Percentiles rank a stretch among this genome's conserved stretches.
Evolutionary conservation across 352 stramenopile species (phyloP).

Genomic region (Globisporangium emineosum): DNA sequence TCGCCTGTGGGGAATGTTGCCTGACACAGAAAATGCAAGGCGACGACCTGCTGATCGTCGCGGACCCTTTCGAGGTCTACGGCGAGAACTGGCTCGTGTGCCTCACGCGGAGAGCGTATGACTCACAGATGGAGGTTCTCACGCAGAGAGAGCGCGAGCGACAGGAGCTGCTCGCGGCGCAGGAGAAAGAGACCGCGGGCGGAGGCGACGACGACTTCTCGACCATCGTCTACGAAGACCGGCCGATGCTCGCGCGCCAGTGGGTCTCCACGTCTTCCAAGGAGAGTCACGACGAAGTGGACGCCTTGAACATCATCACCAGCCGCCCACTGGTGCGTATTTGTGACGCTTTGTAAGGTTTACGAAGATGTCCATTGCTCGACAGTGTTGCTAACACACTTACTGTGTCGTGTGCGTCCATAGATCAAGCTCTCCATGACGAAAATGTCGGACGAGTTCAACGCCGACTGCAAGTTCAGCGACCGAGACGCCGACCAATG

Average conservation of each 20-base stretch:
- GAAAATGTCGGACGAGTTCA: conserved; percentile 81
- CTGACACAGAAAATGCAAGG: conserved; percentile 51
- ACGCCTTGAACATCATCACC: conserved; percentile 47
- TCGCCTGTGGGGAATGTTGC: not conserved
- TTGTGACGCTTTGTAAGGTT: not conserved
- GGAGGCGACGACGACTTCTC: conserved; percentile 41
- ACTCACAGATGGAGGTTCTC: conserved; percentile 65
- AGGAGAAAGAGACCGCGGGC: conserved; percentile 28
- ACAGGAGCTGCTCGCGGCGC: conserved; percentile 35
- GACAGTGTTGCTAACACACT: not conserved
- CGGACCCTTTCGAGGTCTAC: conserved; percentile 70
- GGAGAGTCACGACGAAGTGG: conserved; percentile 68
- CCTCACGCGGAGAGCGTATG: conserved; percentile 60
- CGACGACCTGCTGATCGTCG: conserved; percentile 73
- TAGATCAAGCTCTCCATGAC: conserved; percentile 78
- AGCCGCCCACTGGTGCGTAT: conserved; percentile 40
- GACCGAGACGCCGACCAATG: conserved; percentile 77
- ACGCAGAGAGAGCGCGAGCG: conserved; percentile 43
- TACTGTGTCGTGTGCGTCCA: not conserved
- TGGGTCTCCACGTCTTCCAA: conserved; percentile 49
- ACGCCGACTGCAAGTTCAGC: conserved; percentile 84
- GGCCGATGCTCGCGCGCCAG: conserved; percentile 53
- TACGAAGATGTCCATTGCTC: not conserved
- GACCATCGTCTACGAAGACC: conserved; percentile 75
- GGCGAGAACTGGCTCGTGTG: conserved; percentile 86